Evolutionary conservation across 768 basidiomycete genomes (phyloP).

Genomic region (Trametes elegans): DNA sequence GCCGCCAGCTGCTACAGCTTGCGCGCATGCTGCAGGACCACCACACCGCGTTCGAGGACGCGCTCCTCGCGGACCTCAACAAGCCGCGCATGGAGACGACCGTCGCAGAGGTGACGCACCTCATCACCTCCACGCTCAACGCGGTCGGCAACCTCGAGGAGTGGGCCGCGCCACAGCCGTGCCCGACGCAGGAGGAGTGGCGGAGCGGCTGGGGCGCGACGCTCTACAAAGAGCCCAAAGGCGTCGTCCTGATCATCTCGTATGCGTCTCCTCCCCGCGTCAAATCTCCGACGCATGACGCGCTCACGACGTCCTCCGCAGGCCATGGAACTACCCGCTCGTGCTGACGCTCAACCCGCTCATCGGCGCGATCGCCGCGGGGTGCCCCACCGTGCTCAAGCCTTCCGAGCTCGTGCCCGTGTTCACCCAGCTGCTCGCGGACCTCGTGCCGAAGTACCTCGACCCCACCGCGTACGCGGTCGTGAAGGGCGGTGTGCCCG

Average conservation of each 20-base stretch:
- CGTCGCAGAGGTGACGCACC: conserved; percentile 40
- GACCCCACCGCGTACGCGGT: conserved; percentile 50
- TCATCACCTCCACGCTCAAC: conserved; percentile 42
- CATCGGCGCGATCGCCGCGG: conserved; percentile 72
- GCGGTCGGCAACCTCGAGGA: conserved; percentile 50
- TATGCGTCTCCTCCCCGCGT: conserved; percentile 32
- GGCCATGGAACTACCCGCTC: conserved; percentile 70
- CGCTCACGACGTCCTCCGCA: conserved; percentile 24
- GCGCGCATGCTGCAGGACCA: conserved; percentile 66
- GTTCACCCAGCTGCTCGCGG: conserved; percentile 47
- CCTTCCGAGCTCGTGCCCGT: conserved; percentile 59
- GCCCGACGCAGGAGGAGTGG: conserved; percentile 40
- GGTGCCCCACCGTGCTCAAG: conserved; percentile 67
- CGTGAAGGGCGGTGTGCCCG: conserved; percentile 46
- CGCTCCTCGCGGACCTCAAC: conserved; percentile 34
- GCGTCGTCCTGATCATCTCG: conserved; percentile 60
- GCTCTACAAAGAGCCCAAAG: conserved; percentile 56
- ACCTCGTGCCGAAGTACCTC: conserved; percentile 55
- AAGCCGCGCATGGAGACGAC: conserved; percentile 25
- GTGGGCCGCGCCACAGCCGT: conserved; percentile 51
- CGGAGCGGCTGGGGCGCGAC: conserved; percentile 53
- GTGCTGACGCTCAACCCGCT: conserved; percentile 55
- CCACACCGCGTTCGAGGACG: conserved; percentile 46
- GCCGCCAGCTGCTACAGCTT: conserved; percentile 62
- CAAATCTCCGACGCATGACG: not conserved